Percentiles rank a stretch among this genome's conserved stretches.
Evolutionary conservation across 2,329 filamentous ascomycete genomes (phyloP).

Genomic region (Dothistroma pini): DNA sequence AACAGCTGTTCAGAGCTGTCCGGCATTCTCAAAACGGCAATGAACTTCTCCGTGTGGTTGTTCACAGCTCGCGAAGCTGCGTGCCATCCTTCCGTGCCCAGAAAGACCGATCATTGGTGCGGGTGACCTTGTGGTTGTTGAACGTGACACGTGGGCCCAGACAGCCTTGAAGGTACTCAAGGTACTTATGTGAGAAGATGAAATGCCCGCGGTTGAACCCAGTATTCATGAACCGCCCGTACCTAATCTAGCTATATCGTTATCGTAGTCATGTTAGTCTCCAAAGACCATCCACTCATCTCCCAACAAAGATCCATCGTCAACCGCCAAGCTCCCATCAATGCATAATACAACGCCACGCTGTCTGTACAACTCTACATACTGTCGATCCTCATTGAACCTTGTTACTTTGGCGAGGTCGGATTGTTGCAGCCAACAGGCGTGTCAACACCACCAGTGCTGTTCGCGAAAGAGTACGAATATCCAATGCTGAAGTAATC

Average conservation of each 20-base stretch:
- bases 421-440: slow-evolving; percentile 16
- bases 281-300: not conserved
- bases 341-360: not conserved
- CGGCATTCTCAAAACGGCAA: not conserved
- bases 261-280: not conserved
- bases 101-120: not conserved
- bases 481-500: slow-evolving; percentile 25
- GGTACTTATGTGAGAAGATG: not conserved
- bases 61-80: not conserved
- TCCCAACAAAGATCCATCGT: not conserved
- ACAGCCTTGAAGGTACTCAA: not conserved
- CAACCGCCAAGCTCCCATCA: not conserved
- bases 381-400: not conserved
- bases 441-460: slow-evolving; percentile 13
- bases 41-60: not conserved
- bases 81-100: not conserved
- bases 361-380: not conserved
- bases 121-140: not conserved
- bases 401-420: not conserved
- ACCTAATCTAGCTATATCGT: not conserved
- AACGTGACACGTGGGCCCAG: not conserved
- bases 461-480: slow-evolving; percentile 21
- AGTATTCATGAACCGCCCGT: no score
- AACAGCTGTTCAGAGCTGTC: not conserved
- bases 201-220: not conserved